Percentiles rank a stretch among this genome's conserved stretches.
Evolutionary conservation across 176 grass and related monocot genomes (phyloP).

Genomic region (Oryza meridionalis): DNA sequence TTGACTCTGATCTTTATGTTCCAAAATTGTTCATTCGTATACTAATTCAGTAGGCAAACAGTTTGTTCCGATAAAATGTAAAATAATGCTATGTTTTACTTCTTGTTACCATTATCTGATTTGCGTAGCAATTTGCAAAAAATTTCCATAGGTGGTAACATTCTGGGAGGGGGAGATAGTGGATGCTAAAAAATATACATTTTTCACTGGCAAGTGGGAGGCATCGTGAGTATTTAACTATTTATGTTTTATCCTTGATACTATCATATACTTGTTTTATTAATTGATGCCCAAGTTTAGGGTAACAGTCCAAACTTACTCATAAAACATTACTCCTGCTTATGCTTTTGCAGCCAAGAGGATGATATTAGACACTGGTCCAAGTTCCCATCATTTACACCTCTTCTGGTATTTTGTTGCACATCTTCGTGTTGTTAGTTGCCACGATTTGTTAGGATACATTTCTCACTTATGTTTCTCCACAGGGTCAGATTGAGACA

Average conservation of each 20-base stretch:
- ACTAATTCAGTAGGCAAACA: neutral
- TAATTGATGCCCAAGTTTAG: slow-evolving; percentile 15
- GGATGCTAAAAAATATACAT: slow-evolving; percentile 88
- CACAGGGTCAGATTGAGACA: slow-evolving; percentile 84
- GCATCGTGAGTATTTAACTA: slow-evolving; percentile 74
- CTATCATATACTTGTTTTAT: neutral
- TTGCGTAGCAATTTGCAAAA: neutral
- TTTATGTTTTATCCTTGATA: slow-evolving; percentile 36
- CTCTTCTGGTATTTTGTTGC: slow-evolving; percentile 67
- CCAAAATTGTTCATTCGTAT: neutral
- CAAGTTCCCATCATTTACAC: slow-evolving; percentile 88
- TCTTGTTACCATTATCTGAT: neutral
- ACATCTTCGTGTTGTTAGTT: slow-evolving; percentile 12
- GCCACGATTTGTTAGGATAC: slow-evolving; percentile 30
- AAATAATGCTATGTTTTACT: neutral
- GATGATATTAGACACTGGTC: slow-evolving; percentile 97
- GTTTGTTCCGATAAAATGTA: neutral
- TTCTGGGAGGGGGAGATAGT: slow-evolving; percentile 99
- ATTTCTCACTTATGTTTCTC: slow-evolving; percentile 30
- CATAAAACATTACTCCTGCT: slow-evolving; percentile 25
- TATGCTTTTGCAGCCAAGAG: slow-evolving; percentile 67
- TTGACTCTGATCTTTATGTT: slow-evolving; percentile 8
- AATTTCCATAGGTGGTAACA: slow-evolving; percentile 81
- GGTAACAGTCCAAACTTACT: slow-evolving; percentile 25
- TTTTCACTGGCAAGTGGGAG: slow-evolving; percentile 99